Base-by-base conservation (phyloP, 768 basidiomycete genomes). In the Vararia minispora region DNA sequence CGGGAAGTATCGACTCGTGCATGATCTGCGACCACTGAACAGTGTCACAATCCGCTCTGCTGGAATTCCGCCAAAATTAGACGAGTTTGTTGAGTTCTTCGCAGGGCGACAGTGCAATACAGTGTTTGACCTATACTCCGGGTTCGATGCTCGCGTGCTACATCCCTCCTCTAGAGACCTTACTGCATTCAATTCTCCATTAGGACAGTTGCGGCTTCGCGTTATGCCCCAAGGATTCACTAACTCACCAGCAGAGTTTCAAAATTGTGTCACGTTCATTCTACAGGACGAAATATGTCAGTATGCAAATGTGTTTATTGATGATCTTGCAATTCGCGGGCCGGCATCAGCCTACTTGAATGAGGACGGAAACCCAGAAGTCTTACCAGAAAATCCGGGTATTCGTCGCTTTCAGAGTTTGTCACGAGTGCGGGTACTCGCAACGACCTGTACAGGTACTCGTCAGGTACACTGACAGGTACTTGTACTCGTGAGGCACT, bases 1-100 rank as follows among this genome's bases (percentile, higher is more conserved):
- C 42, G 60, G 52, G 3, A 44, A 40, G 3, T 38, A 52, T 0
- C 38, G 58, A 5, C 48, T 64, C 2, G 62, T 70, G 0, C 63
- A 66, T 33, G 55, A 61, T 31, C 41, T 68, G 0, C 55, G 63
- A 34, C 62, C 59, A 0, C 47, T 68, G 0, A 68, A 69, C 38
- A 37, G 41, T 16, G 58, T 68, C 1, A 55, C 59, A 0, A 63
- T 70, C 2, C 31, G 50, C 8, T 61, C 66, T 41, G 58, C 62
- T 5, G 61, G 57, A 0, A 20, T 61, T 0, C 51, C 55, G 1
- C 64, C 63, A 0, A 52, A 55, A 10, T 41, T 59, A 0, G 58
- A 66, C 9, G 43, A 60, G 4, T 51, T 63, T 37, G 59, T 54
- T 20, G 46, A 45, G 30, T 25, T 36, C 6, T 49, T 50, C 29